Base-by-base conservation (phyloP, 192 early-diverging fungal genomes). In the Backusella circina region DNA sequence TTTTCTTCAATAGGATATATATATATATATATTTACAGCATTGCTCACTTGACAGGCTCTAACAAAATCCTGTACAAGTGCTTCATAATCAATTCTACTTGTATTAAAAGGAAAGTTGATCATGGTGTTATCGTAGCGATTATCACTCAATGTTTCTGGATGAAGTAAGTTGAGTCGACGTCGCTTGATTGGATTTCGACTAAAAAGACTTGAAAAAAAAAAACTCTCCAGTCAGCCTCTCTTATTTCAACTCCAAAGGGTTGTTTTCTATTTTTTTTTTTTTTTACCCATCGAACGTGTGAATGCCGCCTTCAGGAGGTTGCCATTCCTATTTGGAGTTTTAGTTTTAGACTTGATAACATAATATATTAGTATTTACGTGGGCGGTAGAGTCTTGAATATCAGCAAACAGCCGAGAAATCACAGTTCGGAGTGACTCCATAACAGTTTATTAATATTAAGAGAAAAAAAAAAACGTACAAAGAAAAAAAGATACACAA, bases 341-440 rank as follows among this genome's bases (percentile, higher is more conserved):
- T 36, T 38, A 15, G 15, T 35, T 57, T 35, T n/a, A 35, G 15
- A 71, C 5, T n/a, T 71, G 18, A 28, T 28, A 30, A 39, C 13
- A 65, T 9, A 32, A 10, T 13, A 39, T 7, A 36, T 37, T 28
- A 35, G 21, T 8, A 37, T 30, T 73, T 78, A 78, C 77, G 15
- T 44, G 37, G 16, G n/a, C 54, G 31, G 61, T 50, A 1, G 57
- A 41, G 54, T 78, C 77, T 33, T 78, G 71, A 39, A 67, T 73
- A 68, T 78, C 77, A 50, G 65, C 72, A 67, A 78, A 78, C n/a
- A 78, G 30, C 23, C 77, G 77, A 73, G 77, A 47, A 73, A 78
- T 74, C 23, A 78, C 77, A 73, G 39, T 73, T 50, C 77, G 64
- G n/a, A 78, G 47, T 18, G 71, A 72, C 30, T 78, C 77, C 77